A percentile compares a stretch with the other conserved stretches of the same genome.
phyloP scores from a whole-genome alignment of 129 eudicot genomes.

The Artemisia argyi region DNA sequence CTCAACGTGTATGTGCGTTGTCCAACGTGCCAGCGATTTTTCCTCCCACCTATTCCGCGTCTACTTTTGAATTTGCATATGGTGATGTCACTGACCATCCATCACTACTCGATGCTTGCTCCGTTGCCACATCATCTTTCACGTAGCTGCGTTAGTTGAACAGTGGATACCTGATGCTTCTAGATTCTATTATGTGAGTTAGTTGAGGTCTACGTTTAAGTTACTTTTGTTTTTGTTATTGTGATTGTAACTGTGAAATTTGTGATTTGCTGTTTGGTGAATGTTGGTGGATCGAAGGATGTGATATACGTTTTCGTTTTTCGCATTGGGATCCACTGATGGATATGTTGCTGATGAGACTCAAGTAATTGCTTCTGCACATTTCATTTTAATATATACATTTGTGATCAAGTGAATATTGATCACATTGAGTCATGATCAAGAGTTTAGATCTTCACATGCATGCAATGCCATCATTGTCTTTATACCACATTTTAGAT shows the following conservation, averaged over 20 bases:
- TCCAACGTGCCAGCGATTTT: too few species aligned
- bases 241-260: neutral
- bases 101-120: too few species aligned
- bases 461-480: neutral
- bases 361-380: conserved; percentile 44
- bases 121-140: too few species aligned
- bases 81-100: too few species aligned
- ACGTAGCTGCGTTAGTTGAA: too few species aligned
- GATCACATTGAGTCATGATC: neutral
- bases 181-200: too few species aligned
- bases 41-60: too few species aligned
- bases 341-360: conserved; percentile 75
- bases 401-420: neutral
- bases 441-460: neutral
- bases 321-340: conserved; percentile 83
- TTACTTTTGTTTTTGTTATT: too few species aligned
- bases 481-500: neutral
- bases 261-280: conserved; percentile 45
- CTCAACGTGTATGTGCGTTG: too few species aligned
- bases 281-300: conserved; percentile 84
- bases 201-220: too few species aligned
- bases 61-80: too few species aligned
- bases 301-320: conserved; percentile 80
- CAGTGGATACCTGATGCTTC: too few species aligned
- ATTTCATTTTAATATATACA: neutral